Base-by-base conservation (phyloP, 345 rosid genomes). In the Boechera stricta region DNA sequence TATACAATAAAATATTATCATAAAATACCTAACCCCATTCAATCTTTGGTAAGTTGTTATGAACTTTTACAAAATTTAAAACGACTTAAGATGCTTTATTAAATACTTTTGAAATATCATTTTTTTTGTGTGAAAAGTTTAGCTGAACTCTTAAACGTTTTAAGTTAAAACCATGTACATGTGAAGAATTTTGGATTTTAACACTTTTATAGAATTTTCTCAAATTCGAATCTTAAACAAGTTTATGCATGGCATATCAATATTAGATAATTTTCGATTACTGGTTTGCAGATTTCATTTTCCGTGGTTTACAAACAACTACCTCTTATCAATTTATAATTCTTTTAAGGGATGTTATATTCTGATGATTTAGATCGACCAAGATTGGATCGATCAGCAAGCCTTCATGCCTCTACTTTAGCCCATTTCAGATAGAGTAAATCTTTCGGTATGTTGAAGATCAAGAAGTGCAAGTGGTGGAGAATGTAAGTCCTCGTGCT, bases 21-120 rank as follows among this genome's bases (percentile, higher is more conserved):
- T 47, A 47, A 47, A 6, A 48, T 64, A 28, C 11, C 52, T 28
- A 64, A 64, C 35, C 53, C 54, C 38, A 28, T 8, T 64, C 38
- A 64, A 28, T 13, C 18, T 5, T 36, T 44, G 32, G 5, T 59
- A 41, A 24, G 32, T 24, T 62, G 6, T 24, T 10, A 24, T 21
- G 3, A 39, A 61, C 8, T 38, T 61, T 61, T 10, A 6, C 24
- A 9, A 8, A 2, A 2, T 16, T 59, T 11, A 41, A n/a, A 33
- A 28, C 32, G 15, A 24, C 32, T 53, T 28, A 11, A 54, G 42
- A 9, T 39, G 2, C 6, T 12, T 55, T 33, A 6, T 28, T 54
- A 24, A 53, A 5, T 4, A 11, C 2, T 26, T 11, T 55, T 29
- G n/a, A 35, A 21, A 21, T 21, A 21, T 21, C 24, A 21, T 21